These are phyloP conservation scores for Domatiomyces catenatus DNA, from an alignment of 2,329 filamentous ascomycete genomes.

Conservation along the genomic window DNA sequence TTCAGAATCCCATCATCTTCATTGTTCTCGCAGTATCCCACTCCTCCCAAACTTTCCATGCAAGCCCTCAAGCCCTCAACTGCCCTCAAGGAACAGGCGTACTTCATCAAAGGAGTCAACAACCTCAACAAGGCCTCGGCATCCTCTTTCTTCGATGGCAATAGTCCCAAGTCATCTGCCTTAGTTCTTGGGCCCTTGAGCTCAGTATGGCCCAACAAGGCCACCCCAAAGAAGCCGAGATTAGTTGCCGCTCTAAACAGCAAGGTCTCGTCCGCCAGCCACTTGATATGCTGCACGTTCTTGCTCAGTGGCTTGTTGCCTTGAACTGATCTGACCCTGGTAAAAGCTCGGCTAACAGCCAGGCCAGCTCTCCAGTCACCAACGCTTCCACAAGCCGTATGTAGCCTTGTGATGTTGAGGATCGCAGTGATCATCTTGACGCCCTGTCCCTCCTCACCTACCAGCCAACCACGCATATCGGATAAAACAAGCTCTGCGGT, in stretches of 20 bases:
- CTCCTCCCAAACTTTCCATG: conserved; percentile 22
- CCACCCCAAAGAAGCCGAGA: conserved; percentile 17
- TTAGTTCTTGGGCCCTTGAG: neutral
- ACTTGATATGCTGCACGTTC: conserved; percentile 25
- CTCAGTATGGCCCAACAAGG: conserved; percentile 19
- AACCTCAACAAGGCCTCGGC: conserved; percentile 20
- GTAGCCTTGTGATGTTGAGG: conserved; percentile 46
- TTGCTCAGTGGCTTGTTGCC: conserved; percentile 22
- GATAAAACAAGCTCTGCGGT: conserved; percentile 56
- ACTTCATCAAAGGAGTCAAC: conserved; percentile 23
- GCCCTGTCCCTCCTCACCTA: conserved; percentile 52
- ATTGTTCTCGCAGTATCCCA: conserved; percentile 22
- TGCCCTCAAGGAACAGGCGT: conserved; percentile 12
- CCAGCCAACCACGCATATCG: conserved; percentile 47
- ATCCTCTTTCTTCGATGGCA: conserved; percentile 13
- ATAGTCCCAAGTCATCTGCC: conserved; percentile 19
- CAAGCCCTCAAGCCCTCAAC: conserved; percentile 13
- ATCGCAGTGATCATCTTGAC: conserved; percentile 53
- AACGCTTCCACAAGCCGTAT: conserved; percentile 27
- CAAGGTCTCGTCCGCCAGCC: conserved; percentile 19
- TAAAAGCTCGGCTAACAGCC: conserved; percentile 28
- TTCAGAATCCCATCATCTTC: conserved; percentile 45
- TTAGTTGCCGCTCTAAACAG: conserved; percentile 13
- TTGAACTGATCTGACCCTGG: conserved; percentile 23
- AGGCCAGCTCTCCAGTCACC: conserved; percentile 26